These are phyloP conservation scores for Lachnellula occidentalis DNA, from an alignment of 2,329 filamentous ascomycete species.

Conservation along the genomic window DNA sequence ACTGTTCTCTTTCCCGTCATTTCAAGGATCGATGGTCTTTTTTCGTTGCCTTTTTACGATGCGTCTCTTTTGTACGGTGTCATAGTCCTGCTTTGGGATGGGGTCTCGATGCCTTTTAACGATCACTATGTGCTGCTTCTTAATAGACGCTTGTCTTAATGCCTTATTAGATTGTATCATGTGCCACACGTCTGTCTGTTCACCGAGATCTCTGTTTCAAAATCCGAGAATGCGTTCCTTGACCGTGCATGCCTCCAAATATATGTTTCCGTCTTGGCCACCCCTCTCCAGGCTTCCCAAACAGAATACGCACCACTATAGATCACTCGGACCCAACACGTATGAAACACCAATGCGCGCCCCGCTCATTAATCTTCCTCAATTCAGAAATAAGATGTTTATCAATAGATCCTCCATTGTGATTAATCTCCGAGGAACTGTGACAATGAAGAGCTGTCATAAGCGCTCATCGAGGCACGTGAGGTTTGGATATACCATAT, in stretches of 20 bases:
- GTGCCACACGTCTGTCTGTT: neutral
- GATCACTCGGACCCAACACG: too few relatives aligned
- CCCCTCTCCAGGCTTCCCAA: too few relatives aligned
- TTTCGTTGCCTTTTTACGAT: neutral
- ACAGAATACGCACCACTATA: too few relatives aligned
- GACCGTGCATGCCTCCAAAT: neutral
- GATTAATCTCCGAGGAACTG: too few relatives aligned
- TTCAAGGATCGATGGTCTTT: constrained; percentile 8
- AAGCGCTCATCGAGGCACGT: too few relatives aligned
- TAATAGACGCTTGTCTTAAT: constrained; percentile 13
- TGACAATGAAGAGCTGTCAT: too few relatives aligned
- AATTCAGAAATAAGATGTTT: too few relatives aligned
- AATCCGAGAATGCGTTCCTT: neutral
- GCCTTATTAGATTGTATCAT: constrained; percentile 4
- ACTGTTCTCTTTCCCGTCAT: constrained; percentile 4
- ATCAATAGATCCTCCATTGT: too few relatives aligned
- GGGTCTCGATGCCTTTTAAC: constrained; percentile 4
- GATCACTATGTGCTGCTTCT: constrained; percentile 8
- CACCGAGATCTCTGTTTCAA: neutral
- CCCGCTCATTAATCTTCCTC: too few relatives aligned
- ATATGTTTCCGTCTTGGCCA: too few relatives aligned
- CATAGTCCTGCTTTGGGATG: constrained; percentile 4
- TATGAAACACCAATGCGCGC: too few relatives aligned
- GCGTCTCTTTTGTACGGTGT: constrained; percentile 4
- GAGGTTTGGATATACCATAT: too few relatives aligned